Evolutionary conservation across 441 rosid species (phyloP).

Genomic region (Euphorbia celastroides): DNA sequence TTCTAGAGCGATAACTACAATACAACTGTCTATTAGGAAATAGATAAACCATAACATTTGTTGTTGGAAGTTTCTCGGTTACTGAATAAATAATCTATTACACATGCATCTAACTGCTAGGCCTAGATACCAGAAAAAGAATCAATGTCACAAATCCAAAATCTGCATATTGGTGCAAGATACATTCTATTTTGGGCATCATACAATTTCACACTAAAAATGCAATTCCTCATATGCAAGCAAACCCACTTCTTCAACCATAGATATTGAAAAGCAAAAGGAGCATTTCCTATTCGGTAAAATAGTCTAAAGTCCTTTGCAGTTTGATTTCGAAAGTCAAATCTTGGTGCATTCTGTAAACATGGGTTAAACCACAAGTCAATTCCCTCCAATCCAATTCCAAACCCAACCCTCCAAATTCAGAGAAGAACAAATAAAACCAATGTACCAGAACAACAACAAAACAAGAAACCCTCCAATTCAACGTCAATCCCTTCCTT

Average conservation of each 20-base stretch:
- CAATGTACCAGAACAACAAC: background rate
- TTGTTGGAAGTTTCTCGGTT: no score
- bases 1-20: background rate
- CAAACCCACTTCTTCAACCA: background rate
- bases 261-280: background rate
- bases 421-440: background rate
- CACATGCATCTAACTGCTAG: background rate
- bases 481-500: background rate
- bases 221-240: background rate
- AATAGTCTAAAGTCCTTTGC: background rate
- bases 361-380: background rate
- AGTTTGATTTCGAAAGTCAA: slow-evolving; percentile 1
- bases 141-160: background rate
- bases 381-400: background rate
- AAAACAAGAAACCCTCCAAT: background rate
- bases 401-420: background rate
- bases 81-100: no score
- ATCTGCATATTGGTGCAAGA: background rate
- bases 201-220: background rate
- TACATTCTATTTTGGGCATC: background rate
- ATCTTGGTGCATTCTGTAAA: background rate
- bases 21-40: background rate
- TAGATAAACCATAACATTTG: background rate
- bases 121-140: background rate
- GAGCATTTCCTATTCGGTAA: background rate